A percentile compares a stretch with the other conserved stretches of the same genome.
Evolutionary conservation across 2,329 filamentous ascomycete genomes (phyloP).

Genomic region (Microsporum ferrugineum): DNA sequence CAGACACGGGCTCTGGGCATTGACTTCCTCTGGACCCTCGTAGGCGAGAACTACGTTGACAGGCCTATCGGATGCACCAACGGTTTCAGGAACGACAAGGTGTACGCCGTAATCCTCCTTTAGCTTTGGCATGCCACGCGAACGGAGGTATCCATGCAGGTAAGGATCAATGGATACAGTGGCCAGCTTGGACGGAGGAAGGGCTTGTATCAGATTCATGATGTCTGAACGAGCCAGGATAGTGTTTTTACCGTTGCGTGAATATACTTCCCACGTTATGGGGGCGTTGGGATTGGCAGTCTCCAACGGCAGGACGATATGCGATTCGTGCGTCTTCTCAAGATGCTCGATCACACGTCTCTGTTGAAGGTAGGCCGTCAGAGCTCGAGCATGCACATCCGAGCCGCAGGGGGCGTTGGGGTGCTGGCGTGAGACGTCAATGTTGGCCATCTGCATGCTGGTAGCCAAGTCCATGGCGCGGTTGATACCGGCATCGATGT

Average conservation of each 20-base stretch:
- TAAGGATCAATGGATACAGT: constrained; percentile 39
- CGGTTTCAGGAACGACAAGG: constrained; percentile 38
- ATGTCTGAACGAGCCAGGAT: constrained; percentile 41
- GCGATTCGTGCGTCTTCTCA: constrained; percentile 68
- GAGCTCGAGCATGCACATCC: constrained; percentile 66
- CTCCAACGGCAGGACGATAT: constrained; percentile 68
- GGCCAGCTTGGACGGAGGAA: constrained; percentile 35
- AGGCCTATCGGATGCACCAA: constrained; percentile 20
- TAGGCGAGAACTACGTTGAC: constrained; percentile 40
- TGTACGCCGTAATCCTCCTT: constrained; percentile 37
- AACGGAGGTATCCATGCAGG: constrained; percentile 38
- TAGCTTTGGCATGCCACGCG: constrained; percentile 29
- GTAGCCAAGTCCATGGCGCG: constrained; percentile 80
- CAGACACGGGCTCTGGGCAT: constrained; percentile 42
- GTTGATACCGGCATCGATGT: constrained; percentile 63
- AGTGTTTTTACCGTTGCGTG: constrained; percentile 68
- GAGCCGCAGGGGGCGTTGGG: constrained; percentile 60
- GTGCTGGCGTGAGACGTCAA: constrained; percentile 74
- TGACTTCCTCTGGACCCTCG: constrained; percentile 28
- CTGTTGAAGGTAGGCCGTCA: constrained; percentile 78
- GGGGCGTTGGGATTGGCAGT: constrained; percentile 43
- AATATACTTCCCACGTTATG: constrained; percentile 78
- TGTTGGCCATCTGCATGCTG: constrained; percentile 70
- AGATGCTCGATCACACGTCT: constrained; percentile 71
- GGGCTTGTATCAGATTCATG: constrained; percentile 38